Base-by-base conservation (phyloP, 192 early-diverging fungal genomes). In the Podochytrium sp. region DNA sequence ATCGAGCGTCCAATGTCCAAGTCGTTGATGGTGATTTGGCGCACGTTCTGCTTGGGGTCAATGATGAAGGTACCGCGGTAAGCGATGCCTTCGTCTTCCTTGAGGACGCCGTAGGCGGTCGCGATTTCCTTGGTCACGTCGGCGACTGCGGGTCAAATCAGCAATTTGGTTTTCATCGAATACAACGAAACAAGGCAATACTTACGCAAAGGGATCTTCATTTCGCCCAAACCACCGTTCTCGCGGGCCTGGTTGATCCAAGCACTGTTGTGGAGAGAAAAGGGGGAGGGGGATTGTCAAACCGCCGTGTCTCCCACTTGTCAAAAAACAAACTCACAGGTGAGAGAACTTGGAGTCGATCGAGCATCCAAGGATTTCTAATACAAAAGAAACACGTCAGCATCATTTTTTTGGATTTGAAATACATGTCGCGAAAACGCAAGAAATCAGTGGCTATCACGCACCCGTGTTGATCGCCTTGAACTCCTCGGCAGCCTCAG, bases 61-160 rank as follows among this genome's bases (percentile, higher is more conserved):
- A 89, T 85, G 53, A 89, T 85, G 64, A 89, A 89, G 35, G 83
- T 80, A 25, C 90, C 90, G 23, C 90, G 74, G 29, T 77, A 64
- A 64, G 82, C 80, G 18, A 85, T 40, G 39, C 81, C 83, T 30
- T 58, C 71, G 47, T 84, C 77, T 37, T 52, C 70, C 69, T 71
- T 71, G 42, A 86, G 78, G 3, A 96, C 92, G 77, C 92, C 91
- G 82, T 96, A 98, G 79, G 93, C 91, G 61, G 79, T 84, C 62
- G 95, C 77, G 59, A 98, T 93, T 83, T 91, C 82, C 87, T 95
- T 95, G 85, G 89, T 98, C 79, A 91, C 84, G 71, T 96, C 94
- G 59, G 92, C 86, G 29, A 96, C 59, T 83, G 65, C 30, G 16
- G 18, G 18, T n/a, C 14, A 57, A 57, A 30, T 27, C 27, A 25